Evolutionary conservation across 2,329 filamentous ascomycete species (phyloP).

Genomic region (Cytospora leucostoma): DNA sequence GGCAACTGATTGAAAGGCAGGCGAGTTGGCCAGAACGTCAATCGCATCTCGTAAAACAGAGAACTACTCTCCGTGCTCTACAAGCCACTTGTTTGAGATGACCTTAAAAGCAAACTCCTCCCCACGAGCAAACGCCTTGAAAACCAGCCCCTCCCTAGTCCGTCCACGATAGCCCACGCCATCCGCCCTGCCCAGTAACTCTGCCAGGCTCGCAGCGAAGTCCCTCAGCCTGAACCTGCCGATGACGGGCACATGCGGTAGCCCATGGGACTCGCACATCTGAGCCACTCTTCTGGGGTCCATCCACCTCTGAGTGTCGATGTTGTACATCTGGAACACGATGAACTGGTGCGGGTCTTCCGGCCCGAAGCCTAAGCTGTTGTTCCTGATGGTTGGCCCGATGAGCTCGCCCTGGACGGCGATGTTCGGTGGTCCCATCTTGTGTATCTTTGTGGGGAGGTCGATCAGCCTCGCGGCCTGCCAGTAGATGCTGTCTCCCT

Average conservation of each 20-base stretch:
- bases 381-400: slow-evolving; percentile 32
- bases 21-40: too few species aligned
- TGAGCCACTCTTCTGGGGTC: slow-evolving; percentile 13
- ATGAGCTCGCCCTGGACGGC: slow-evolving; percentile 37
- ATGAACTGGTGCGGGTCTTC: slow-evolving; percentile 32
- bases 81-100: slow-evolving; percentile 37
- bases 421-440: slow-evolving; percentile 30
- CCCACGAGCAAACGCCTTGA: slow-evolving; percentile 30
- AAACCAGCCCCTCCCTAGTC: slow-evolving; percentile 36
- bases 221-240: slow-evolving; percentile 21
- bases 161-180: slow-evolving; percentile 31
- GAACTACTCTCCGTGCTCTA: slow-evolving; percentile 33
- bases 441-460: slow-evolving; percentile 31
- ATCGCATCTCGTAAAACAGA: not conserved
- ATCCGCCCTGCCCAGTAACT: slow-evolving; percentile 35
- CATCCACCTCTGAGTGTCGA: slow-evolving; percentile 31
- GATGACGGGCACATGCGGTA: slow-evolving; percentile 33
- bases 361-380: slow-evolving; percentile 34
- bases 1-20: too few species aligned
- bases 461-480: slow-evolving; percentile 30
- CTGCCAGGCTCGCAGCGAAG: slow-evolving; percentile 27
- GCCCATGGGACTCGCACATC: slow-evolving; percentile 25
- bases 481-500: slow-evolving; percentile 31
- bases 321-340: slow-evolving; percentile 34
- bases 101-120: slow-evolving; percentile 34